Evolutionary conservation across 2,329 filamentous ascomycete species (phyloP), one percentile per base, ranked within the genome.

Genomic region (Cladophialophora bantiana): DNA sequence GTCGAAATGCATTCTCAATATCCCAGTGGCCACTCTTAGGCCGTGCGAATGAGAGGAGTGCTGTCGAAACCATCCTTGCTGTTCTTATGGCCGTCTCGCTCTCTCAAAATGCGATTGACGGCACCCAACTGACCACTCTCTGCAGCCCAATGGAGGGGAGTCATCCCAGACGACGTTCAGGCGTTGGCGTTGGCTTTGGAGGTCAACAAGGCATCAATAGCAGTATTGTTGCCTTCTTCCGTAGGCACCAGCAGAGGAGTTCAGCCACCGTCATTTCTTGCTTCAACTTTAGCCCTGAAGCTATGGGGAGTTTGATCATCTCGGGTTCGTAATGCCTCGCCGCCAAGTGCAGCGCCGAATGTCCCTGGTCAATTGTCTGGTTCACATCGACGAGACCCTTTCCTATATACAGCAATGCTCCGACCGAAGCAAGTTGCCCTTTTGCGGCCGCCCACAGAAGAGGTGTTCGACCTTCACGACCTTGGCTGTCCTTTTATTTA

Each of bases 361-460:
- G 79, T 38, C 74, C 76, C 60, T 78, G 71, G 59, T 71, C 66
- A 55, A 84, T 84, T 15, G 76, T 74, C 0, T 80, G 81, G 48
- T 79, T 72, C 13, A 84, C 75, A 65, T 82, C 72, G 1, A 79
- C 82, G 7, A 70, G 70, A 1, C 72, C 71, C n/a, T 52, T 18
- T 7, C 64, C 57, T 18, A 53, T 26, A 9, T 36, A 34, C 4
- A 86, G 76, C 34, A 88, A 76, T 70, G 82, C 77, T 62, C 82
- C 79, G 18, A 81, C 83, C 10, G 87, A 77, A 36, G 79, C 78
- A 58, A 81, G 76, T 71, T 87, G 86, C 18, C 84, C 83, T 53
- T 85, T 86, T 31, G 83, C 85, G 40, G 84, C 86, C 1, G 86
- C 85, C 85, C 85, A 88, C 67, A 87, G 81, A 50, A 88, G 74